Base-by-base conservation (phyloP, 306 rosid species). In the Vigna nakashimae region DNA sequence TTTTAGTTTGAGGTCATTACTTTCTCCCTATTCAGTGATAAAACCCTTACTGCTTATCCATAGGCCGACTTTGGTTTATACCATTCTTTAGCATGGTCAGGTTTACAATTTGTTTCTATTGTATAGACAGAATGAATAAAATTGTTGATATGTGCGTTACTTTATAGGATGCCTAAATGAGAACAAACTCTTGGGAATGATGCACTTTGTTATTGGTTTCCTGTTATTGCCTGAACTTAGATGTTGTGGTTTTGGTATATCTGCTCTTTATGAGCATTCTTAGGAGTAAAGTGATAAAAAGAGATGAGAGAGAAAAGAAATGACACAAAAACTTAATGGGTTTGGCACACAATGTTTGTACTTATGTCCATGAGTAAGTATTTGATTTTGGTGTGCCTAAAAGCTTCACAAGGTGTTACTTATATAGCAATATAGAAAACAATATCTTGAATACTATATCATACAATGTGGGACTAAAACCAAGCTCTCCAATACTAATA, bases 11-110 rank as follows among this genome's bases (percentile, higher is more conserved):
- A 16, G 22, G 3, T 62, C 24, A 59, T 30, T 60, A 13, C 32
- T 65, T 65, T 52, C 12, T 38, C 24, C 28, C 38, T 4, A 15
- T 52, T 18, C 6, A 55, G 10, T 52, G 45, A 46, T 52, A 24
- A 22, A 16, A 22, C 38, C 55, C 8, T 20, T 56, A 5, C 42
- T 14, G 51, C 9, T 38, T 40, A 38, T 30, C 42, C 16, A 9
- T 36, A 36, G 14, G 16, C 36, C 13, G 26, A 6, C 20, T 53
- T 51, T 12, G 18, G 18, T 52, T 17, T 71, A 4, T 36, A 46
- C 59, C 57, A 6, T 69, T 69, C 74, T 14, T 53, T 34, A 71
- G 56, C 36, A 36, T 34, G 65, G 40, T 16, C 62, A 70, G 34
- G 13, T 49, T 53, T 71, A 36, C 18, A 15, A 16, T 34, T 53